Conservation (phyloP, 2,329 filamentous ascomycete genomes). For the Nectriaceae sp. region DNA sequence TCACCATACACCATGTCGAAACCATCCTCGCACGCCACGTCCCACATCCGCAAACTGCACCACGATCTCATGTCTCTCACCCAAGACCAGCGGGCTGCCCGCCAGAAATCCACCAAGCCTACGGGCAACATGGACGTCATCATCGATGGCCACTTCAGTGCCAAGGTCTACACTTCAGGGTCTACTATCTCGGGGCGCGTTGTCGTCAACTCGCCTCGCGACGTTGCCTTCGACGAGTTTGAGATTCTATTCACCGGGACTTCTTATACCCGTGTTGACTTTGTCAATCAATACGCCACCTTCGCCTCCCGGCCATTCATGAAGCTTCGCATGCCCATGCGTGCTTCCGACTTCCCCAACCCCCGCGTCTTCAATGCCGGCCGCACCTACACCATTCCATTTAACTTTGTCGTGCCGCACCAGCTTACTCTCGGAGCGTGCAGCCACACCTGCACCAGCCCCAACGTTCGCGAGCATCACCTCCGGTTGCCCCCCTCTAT, state of each 20-base stretch:
- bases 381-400: conserved; percentile 52
- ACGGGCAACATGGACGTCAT: conserved; percentile 48
- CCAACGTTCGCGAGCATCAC: conserved; percentile 53
- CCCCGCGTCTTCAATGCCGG: conserved; percentile 51
- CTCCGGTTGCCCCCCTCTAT: conserved; percentile 55
- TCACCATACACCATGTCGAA: conserved; percentile 21
- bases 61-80: conserved; percentile 25
- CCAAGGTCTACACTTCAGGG: conserved; percentile 59
- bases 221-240: conserved; percentile 52
- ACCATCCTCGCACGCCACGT: conserved; percentile 11
- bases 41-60: conserved; percentile 17
- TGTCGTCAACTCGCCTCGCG: conserved; percentile 44
- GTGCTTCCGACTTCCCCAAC: conserved; percentile 47
- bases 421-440: conserved; percentile 60
- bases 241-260: conserved; percentile 56
- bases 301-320: conserved; percentile 55
- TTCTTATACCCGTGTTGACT: conserved; percentile 53
- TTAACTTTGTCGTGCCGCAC: conserved; percentile 60
- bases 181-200: conserved; percentile 52
- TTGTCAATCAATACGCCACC: conserved; percentile 49
- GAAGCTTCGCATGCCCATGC: conserved; percentile 57
- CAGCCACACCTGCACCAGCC: conserved; percentile 48
- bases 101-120: conserved; percentile 20
- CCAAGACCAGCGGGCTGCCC: conserved; percentile 22
- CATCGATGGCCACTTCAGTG: conserved; percentile 54